Conservation (phyloP, 805 yeast genomes). For the Candida succiphila region DNA sequence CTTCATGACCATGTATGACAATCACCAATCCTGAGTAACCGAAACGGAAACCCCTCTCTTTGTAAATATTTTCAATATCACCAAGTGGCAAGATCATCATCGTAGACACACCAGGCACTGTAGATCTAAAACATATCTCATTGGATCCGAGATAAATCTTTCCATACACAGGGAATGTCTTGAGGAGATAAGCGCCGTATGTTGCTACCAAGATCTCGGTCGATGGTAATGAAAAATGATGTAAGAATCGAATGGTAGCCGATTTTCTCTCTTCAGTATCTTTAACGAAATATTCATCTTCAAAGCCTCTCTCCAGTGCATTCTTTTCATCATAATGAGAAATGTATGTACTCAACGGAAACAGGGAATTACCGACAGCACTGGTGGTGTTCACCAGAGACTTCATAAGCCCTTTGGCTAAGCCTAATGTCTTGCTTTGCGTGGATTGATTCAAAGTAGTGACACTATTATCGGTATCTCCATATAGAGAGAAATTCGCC, state of each 20-base stretch:
- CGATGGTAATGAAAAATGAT: constrained; percentile 54
- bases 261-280: constrained; percentile 30
- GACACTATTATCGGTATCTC: no score
- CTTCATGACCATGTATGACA: constrained; percentile 66
- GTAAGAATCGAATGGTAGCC: constrained; percentile 49
- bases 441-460: no score
- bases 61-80: constrained; percentile 62
- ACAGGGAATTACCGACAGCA: not conserved
- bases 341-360: constrained; percentile 2
- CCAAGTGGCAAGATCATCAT: constrained; percentile 72
- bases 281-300: constrained; percentile 40
- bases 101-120: constrained; percentile 68
- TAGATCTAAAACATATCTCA: constrained; percentile 70
- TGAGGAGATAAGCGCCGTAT: constrained; percentile 59
- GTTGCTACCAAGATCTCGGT: constrained; percentile 48
- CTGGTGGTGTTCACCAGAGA: constrained; percentile 1
- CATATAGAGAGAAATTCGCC: no score
- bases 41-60: constrained; percentile 60
- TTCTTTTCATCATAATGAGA: constrained; percentile 44
- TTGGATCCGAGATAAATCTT: constrained; percentile 63
- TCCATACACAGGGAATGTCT: constrained; percentile 75
- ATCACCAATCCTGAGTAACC: constrained; percentile 64
- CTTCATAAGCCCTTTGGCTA: not conserved
- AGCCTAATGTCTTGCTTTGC: not conserved
- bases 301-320: constrained; percentile 28